Percentiles rank a stretch among this genome's conserved stretches.
Evolutionary conservation across 768 basidiomycete species (phyloP).

Genomic region (Gymnopilus dilepis): DNA sequence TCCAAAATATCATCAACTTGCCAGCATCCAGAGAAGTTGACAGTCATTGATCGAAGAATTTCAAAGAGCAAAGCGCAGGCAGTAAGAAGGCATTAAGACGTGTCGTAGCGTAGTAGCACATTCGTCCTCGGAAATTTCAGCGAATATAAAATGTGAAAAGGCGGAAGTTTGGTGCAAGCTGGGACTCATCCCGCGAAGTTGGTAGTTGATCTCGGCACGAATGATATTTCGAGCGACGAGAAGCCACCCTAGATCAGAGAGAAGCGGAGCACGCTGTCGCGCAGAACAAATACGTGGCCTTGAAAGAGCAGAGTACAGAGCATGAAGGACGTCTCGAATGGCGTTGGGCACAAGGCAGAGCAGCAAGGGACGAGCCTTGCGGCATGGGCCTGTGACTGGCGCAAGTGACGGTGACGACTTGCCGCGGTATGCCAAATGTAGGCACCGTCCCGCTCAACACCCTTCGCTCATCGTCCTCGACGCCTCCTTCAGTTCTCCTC

Average conservation of each 20-base stretch:
- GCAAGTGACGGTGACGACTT: conserved; percentile 27
- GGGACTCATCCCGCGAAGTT: background rate
- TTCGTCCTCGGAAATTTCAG: background rate
- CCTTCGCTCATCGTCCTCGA: conserved; percentile 13
- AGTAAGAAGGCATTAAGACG: background rate
- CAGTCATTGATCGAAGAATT: background rate
- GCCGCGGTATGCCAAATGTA: conserved; percentile 23
- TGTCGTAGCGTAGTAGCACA: background rate
- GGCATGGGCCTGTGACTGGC: conserved; percentile 19
- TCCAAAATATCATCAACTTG: background rate
- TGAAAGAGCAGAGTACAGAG: conserved; percentile 3
- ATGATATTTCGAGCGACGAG: background rate
- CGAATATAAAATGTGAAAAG: background rate
- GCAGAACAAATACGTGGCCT: background rate
- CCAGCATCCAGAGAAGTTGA: background rate
- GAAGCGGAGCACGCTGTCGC: background rate
- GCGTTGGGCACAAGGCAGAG: conserved; percentile 1
- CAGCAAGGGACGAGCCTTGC: conserved; percentile 4
- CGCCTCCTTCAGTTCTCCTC: conserved; percentile 9
- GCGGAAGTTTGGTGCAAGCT: too few species aligned
- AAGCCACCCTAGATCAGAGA: background rate
- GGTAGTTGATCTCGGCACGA: background rate
- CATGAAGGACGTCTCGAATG: conserved; percentile 6
- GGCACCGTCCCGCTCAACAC: conserved; percentile 22
- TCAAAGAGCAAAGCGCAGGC: background rate